A percentile compares a stretch with the other conserved stretches of the same genome.
Evolutionary conservation across 2,329 filamentous ascomycete species (phyloP).

Genomic region (Purpureocillium lavendulum): DNA sequence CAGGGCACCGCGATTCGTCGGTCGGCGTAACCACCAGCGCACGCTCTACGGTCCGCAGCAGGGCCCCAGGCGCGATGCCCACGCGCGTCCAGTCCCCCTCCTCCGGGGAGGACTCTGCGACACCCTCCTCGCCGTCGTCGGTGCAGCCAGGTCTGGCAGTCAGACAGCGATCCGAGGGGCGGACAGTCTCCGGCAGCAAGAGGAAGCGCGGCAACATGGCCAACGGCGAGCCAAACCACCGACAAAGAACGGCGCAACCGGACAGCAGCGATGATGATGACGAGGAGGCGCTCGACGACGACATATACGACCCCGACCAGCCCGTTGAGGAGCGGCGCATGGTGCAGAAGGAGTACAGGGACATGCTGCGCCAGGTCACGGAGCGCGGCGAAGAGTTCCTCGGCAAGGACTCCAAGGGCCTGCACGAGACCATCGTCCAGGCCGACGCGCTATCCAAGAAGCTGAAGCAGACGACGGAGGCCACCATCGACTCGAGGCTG

Average conservation of each 20-base stretch:
- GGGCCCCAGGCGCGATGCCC: conserved; percentile 13
- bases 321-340: conserved; percentile 62
- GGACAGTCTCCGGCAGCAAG: conserved; percentile 17
- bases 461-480: conserved; percentile 84
- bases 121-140: conserved; percentile 7
- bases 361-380: conserved; percentile 48
- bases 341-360: conserved; percentile 62
- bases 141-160: conserved; percentile 13
- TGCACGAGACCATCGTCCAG: conserved; percentile 57
- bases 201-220: conserved; percentile 20
- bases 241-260: conserved; percentile 9
- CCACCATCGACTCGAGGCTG: conserved; percentile 81
- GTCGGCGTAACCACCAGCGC: background rate
- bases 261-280: conserved; percentile 10
- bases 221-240: conserved; percentile 14
- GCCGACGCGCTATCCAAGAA: conserved; percentile 58
- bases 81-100: conserved; percentile 12
- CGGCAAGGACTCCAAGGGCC: conserved; percentile 52
- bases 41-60: no score
- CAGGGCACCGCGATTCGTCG: no score
- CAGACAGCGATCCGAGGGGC: conserved; percentile 14
- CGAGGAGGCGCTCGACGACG: conserved; percentile 14
- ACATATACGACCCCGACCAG: conserved; percentile 76
- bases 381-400: conserved; percentile 71
- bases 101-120: conserved; percentile 10